Percentiles rank a stretch among this genome's conserved stretches.
These are phyloP conservation scores for Phylloporus sp. DNA, from an alignment of 768 basidiomycete species.

Conservation along the genomic window DNA sequence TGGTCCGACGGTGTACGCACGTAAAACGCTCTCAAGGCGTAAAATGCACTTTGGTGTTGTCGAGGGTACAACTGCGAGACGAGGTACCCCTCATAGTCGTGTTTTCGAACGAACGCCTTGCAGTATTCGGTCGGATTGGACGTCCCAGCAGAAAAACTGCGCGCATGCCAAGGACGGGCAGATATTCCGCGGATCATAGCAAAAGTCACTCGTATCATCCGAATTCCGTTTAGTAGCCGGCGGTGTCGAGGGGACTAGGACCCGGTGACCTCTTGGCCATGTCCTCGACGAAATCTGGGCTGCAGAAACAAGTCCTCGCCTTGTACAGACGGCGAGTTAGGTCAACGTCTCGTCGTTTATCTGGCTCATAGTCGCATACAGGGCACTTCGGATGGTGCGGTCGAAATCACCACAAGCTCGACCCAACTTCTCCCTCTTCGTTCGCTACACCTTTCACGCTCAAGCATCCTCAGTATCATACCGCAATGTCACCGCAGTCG, in stretches of 20 bases:
- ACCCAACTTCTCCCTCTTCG: slow-evolving; percentile 60
- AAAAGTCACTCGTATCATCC: background rate
- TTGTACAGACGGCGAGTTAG: slow-evolving; percentile 51
- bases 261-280: slow-evolving; percentile 16
- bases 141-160: slow-evolving; percentile 19
- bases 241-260: slow-evolving; percentile 20
- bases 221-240: slow-evolving; percentile 16
- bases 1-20: slow-evolving; percentile 41
- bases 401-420: slow-evolving; percentile 58
- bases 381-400: slow-evolving; percentile 70
- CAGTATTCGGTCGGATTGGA: slow-evolving; percentile 58
- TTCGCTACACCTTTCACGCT: slow-evolving; percentile 64
- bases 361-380: slow-evolving; percentile 27
- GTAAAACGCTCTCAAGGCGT: slow-evolving; percentile 78
- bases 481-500: slow-evolving; percentile 63
- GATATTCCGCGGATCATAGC: slow-evolving; percentile 17
- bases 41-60: slow-evolving; percentile 60
- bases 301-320: slow-evolving; percentile 48
- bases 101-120: slow-evolving; percentile 62
- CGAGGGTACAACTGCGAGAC: slow-evolving; percentile 67
- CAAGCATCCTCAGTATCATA: slow-evolving; percentile 58
- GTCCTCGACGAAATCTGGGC: slow-evolving; percentile 38
- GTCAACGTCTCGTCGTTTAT: background rate
- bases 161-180: slow-evolving; percentile 9
- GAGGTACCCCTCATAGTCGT: slow-evolving; percentile 80